Base-by-base conservation (phyloP, 1,284 basidiomycete genomes). In the Fomes fomentarius region DNA sequence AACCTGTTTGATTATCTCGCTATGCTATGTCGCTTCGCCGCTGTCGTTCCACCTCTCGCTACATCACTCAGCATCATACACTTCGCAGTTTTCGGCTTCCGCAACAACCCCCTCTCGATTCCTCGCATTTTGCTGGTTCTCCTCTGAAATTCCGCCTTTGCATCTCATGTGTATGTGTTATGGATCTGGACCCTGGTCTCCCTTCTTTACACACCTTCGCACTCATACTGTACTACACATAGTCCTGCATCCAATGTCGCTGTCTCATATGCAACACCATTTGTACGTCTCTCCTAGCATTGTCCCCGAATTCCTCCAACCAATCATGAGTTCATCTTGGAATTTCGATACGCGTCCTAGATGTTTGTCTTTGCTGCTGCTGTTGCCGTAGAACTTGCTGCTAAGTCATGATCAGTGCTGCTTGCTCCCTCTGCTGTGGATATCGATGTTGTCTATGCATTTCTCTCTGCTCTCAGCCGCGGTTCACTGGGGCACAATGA, bases 141-240 rank as follows among this genome's bases (percentile, higher is more conserved):
- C 28, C 12, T 12, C 28, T 12, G 28, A 6, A 12, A 7, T 30
- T 7, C 28, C 28, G 28, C 38, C 35, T 19, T 38, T 10, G 35
- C 35, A 40, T 40, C 38, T 40, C 24, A 40, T 24, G 11, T 12
- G 40, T 47, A 47, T 47, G 22, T 25, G n/a, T 22, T 54, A 30
- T 49, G 35, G 30, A 48, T 33, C 49, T 30, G 34, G 39, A 43
- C 37, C n/a, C n/a, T 10, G 38, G 19, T 44, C 31, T 44, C 39
- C 15, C 42, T 38, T 35, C 21, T 24, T n/a, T n/a, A n/a, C n/a
- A 14, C 37, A 26, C n/a, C 25, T 25, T 15, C 31, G 34, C 17
- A 50, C 34, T 54, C 52, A 61, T 61, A 61, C 56, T 61, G 59
- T 61, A 57, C 56, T 35, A 61, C 44, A n/a, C 50, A 61, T 42